Base-by-base conservation (phyloP, 2,329 filamentous ascomycete species). In the Pseudogymnoascus sp. region DNA sequence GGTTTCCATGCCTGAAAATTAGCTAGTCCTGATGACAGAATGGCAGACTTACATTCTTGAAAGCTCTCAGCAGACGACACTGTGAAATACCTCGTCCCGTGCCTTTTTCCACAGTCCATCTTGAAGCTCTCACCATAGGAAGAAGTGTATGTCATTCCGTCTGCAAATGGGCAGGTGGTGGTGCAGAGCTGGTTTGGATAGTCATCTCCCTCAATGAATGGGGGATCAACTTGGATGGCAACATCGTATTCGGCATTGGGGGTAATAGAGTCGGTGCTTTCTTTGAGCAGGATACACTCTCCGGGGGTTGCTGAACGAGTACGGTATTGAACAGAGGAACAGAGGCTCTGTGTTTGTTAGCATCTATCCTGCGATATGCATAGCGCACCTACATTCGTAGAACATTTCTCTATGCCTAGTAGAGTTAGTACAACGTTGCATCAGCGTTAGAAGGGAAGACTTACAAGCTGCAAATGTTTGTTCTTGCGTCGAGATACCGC, bases 1-100 rank as follows among this genome's bases (percentile, higher is more conserved):
- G 12, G 60, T 62, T 18, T 65, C 46, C 62, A 65, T 65, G 23
- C 62, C 44, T 65, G 63, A 42, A 65, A 65, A 21, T 59, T 61
- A 23, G 42, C 59, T 14, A 61, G 64, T 16, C 62, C 62, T 59
- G 63, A 62, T 8, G 62, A 63, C 16, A 65, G 59, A 18, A 63
- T 63, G 38, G 37, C 37, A n/a, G 37, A 38, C 37, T 38, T 38
- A 38, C 37, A 38, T 38, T 38, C 37, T 38, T 38, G 14, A 38
- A 38, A 16, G 37, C 16, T 38, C 37, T 38, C 14, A 16, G 37
- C 37, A n/a, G 37, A 38, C 4, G 37, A 38, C 14, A 38, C 37
- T n/a, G 37, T 38, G 37, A 38, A 38, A 38, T 65, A 62, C 42
- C 59, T 62, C 40, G 64, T 65, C 61, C 37, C 64, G 28, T 65